phyloP scores from a whole-genome alignment of 2,329 filamentous ascomycete species.

The Pseudogymnoascus sp. region DNA sequence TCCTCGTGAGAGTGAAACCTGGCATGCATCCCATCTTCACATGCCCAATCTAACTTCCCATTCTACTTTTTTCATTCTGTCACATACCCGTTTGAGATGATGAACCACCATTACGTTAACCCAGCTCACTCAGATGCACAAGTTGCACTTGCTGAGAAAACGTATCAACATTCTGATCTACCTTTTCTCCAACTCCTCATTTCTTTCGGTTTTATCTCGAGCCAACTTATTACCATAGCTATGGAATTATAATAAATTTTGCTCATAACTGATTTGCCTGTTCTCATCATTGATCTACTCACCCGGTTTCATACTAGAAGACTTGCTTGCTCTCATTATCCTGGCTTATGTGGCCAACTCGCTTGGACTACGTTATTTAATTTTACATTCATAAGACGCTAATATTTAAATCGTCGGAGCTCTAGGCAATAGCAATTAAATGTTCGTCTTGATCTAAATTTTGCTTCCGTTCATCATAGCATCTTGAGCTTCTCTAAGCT shows the following conservation, averaged over 20 bases:
- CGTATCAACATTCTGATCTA: conserved; percentile 9
- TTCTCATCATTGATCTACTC: not conserved
- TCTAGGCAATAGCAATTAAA: not conserved
- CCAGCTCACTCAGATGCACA: conserved; percentile 10
- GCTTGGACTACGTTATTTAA: too few relatives aligned
- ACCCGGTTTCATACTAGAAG: not conserved
- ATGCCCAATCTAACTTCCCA: not conserved
- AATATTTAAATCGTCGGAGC: not conserved
- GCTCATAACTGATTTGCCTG: not conserved
- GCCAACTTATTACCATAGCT: not conserved
- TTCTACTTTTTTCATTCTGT: not conserved
- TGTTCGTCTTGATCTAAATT: not conserved
- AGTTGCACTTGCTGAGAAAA: conserved; percentile 10
- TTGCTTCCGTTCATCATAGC: conserved; percentile 24
- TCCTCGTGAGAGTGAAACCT: not conserved
- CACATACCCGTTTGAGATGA: not conserved
- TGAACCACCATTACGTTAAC: conserved; percentile 10
- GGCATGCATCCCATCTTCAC: not conserved
- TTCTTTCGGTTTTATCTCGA: not conserved
- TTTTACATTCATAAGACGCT: too few relatives aligned
- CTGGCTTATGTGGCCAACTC: not conserved
- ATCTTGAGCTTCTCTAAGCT: conserved; percentile 32
- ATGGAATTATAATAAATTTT: not conserved
- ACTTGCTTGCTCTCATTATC: not conserved
- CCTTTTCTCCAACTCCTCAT: not conserved